Evolutionary conservation across 1,284 basidiomycete species (phyloP).

Genomic region (Golubevia pallescens): DNA sequence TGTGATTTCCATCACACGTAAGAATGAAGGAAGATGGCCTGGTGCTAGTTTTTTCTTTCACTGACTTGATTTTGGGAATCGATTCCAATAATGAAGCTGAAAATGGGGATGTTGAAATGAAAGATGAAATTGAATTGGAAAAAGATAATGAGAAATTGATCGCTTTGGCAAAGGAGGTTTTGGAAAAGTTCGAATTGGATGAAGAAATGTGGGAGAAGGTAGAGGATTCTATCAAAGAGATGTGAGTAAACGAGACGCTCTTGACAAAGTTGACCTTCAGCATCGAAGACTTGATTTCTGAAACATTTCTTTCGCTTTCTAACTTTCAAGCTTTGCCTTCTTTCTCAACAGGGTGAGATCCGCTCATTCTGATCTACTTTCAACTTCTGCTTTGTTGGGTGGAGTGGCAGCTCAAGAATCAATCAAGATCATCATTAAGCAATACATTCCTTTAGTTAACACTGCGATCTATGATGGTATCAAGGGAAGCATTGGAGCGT

Average conservation of each 20-base stretch:
- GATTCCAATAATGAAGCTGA: too few species aligned
- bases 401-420: constrained; percentile 58
- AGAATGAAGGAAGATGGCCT: too few species aligned
- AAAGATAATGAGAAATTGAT: too few species aligned
- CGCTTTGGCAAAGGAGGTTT: background rate
- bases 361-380: constrained; percentile 39
- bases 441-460: constrained; percentile 58
- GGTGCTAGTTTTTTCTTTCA: constrained; percentile 1
- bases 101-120: background rate
- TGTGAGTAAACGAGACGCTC: constrained; percentile 16
- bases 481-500: constrained; percentile 45
- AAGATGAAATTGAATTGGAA: constrained; percentile 2
- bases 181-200: constrained; percentile 8
- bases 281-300: background rate
- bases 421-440: constrained; percentile 60
- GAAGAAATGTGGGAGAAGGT: constrained; percentile 33
- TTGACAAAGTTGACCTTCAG: background rate
- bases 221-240: constrained; percentile 27
- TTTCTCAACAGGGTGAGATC: constrained; percentile 24
- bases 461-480: constrained; percentile 59
- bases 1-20: background rate
- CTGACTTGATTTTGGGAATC: background rate
- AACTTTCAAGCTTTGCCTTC: constrained; percentile 2
- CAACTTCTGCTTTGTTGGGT: constrained; percentile 52
- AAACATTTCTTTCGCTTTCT: too few species aligned